A percentile compares a stretch with the other conserved stretches of the same genome.
Conservation (phyloP, 2,329 filamentous ascomycete genomes). For the Davidsoniella neocaledoniae region DNA sequence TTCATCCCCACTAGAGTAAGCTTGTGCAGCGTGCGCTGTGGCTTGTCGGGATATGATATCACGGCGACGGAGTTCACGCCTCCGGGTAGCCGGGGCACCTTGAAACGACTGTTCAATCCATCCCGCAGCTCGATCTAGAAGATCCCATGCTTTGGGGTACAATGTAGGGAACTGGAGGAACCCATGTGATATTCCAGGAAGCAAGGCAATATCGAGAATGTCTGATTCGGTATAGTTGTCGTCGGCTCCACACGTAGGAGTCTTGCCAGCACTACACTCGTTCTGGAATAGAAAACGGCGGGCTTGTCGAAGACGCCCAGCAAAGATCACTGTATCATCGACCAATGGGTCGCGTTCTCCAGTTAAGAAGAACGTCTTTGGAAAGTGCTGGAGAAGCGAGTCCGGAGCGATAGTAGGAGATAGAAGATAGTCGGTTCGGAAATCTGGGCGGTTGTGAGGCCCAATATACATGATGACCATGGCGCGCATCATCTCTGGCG, state of each 20-base stretch:
- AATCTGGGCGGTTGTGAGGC: constrained; percentile 82
- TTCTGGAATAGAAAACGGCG: constrained; percentile 12
- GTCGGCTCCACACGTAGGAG: constrained; percentile 24
- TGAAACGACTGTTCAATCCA: constrained; percentile 72
- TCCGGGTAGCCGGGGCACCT: background rate
- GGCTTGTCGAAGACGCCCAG: constrained; percentile 59
- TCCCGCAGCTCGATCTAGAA: constrained; percentile 58
- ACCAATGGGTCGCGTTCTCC: constrained; percentile 91
- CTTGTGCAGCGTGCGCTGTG: background rate
- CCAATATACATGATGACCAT: constrained; percentile 99
- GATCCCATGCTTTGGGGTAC: constrained; percentile 80
- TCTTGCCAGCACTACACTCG: constrained; percentile 4
- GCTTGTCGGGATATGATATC: constrained; percentile 2
- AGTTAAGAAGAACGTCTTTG: constrained; percentile 85
- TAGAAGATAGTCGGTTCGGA: constrained; percentile 76
- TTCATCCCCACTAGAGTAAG: background rate
- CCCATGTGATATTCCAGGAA: constrained; percentile 82
- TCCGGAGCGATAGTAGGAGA: constrained; percentile 85
- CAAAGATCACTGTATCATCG: constrained; percentile 93
- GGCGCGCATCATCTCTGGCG: constrained; percentile 94
- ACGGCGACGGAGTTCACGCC: constrained; percentile 4
- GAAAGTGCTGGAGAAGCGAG: constrained; percentile 65
- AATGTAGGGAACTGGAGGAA: constrained; percentile 82
- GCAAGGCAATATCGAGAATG: constrained; percentile 56
- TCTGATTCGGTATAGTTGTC: constrained; percentile 15